A percentile compares a stretch with the other conserved stretches of the same genome.
phyloP scores from a whole-genome alignment of 177 flowering plant genomes.

The Vitis hybrid region DNA sequence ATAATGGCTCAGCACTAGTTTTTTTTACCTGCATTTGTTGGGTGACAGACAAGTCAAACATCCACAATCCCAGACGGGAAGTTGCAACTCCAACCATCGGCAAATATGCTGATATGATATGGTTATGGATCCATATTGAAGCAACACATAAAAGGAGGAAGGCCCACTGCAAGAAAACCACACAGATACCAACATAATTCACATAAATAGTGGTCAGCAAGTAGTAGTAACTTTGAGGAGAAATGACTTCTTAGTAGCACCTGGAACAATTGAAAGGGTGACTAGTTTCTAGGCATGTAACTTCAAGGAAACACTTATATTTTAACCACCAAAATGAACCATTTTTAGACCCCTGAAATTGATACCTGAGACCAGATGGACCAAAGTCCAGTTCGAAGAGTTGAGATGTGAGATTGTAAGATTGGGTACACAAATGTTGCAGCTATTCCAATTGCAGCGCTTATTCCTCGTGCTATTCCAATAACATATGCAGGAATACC shows the following conservation, averaged over 20 bases:
- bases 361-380: conserved; percentile 92
- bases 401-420: conserved; percentile 54
- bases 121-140: conserved; percentile 58
- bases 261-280: neutral
- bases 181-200: neutral
- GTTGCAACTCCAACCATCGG: conserved; percentile 79
- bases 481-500: conserved; percentile 79
- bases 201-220: neutral
- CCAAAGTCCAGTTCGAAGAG: conserved; percentile 86
- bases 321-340: no score
- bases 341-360: neutral
- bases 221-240: neutral
- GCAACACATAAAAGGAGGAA: conserved; percentile 69
- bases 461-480: conserved; percentile 78
- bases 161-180: conserved; percentile 57
- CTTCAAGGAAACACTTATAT: no score
- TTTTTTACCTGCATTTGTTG: conserved; percentile 86
- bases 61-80: conserved; percentile 92
- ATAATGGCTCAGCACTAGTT: neutral
- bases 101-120: conserved; percentile 55
- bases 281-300: no score
- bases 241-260: neutral
- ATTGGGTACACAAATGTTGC: conserved; percentile 79
- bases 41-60: conserved; percentile 84
- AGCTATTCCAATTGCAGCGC: conserved; percentile 71